phyloP scores from a whole-genome alignment of 2,329 filamentous ascomycete species.

The Periconia sp. region DNA sequence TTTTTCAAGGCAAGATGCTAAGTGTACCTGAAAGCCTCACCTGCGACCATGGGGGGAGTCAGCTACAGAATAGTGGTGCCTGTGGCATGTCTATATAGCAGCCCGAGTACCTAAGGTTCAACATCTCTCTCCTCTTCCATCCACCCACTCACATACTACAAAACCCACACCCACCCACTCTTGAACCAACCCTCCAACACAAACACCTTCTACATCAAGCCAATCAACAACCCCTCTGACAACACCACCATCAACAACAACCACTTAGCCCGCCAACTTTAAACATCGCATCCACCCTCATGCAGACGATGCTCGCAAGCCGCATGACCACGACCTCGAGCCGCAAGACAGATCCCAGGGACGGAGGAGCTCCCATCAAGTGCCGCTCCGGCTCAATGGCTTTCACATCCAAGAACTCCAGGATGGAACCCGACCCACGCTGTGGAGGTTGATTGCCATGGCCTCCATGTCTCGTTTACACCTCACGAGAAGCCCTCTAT shows the following conservation, averaged over 20 bases:
- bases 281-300: background rate
- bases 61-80: constrained; percentile 16
- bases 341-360: constrained; percentile 23
- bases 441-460: constrained; percentile 32
- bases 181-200: constrained; percentile 1
- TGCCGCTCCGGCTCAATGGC: constrained; percentile 12
- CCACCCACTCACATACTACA: constrained; percentile 3
- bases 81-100: constrained; percentile 26
- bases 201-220: constrained; percentile 13
- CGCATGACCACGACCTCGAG: constrained; percentile 7
- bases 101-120: background rate
- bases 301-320: background rate
- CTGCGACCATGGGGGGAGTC: background rate
- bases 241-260: constrained; percentile 11
- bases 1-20: constrained; percentile 32
- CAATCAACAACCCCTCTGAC: constrained; percentile 13
- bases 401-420: constrained; percentile 16
- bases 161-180: background rate
- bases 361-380: constrained; percentile 36
- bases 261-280: constrained; percentile 4
- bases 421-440: constrained; percentile 25
- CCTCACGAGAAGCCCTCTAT: background rate
- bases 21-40: constrained; percentile 20
- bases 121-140: background rate
- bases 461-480: background rate